A percentile compares a stretch with the other conserved stretches of the same genome.
These are phyloP conservation scores for Cladosporium sp. DNA, from an alignment of 2,329 filamentous ascomycete genomes.

Conservation along the genomic window DNA sequence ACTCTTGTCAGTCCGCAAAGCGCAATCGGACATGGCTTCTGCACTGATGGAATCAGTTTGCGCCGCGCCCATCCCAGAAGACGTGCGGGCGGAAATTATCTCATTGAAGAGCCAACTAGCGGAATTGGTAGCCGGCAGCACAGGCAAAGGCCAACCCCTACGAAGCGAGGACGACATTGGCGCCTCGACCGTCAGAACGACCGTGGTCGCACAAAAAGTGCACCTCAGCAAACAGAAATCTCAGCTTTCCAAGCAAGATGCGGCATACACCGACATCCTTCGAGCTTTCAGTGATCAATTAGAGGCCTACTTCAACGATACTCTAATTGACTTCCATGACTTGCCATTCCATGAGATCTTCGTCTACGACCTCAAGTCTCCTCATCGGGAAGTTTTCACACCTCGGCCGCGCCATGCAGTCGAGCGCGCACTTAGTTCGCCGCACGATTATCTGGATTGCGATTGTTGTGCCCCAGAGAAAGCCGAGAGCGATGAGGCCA, in stretches of 20 bases:
- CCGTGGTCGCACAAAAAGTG: constrained; percentile 77
- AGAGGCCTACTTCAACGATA: constrained; percentile 46
- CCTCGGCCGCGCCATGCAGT: constrained; percentile 70
- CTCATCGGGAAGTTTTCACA: constrained; percentile 71
- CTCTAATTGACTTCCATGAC: constrained; percentile 51
- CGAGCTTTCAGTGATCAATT: constrained; percentile 57
- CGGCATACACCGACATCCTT: constrained; percentile 66
- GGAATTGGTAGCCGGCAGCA: constrained; percentile 24
- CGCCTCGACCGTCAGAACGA: constrained; percentile 69
- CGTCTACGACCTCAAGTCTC: constrained; percentile 70
- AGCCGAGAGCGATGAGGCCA: constrained; percentile 46
- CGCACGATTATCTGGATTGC: constrained; percentile 76
- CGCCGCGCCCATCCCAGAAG: not conserved
- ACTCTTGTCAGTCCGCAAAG: constrained; percentile 60
- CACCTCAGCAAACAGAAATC: constrained; percentile 75
- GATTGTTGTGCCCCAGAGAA: constrained; percentile 57
- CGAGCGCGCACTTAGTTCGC: constrained; percentile 69
- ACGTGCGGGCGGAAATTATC: constrained; percentile 10
- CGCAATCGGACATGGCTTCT: constrained; percentile 56
- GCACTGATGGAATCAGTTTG: constrained; percentile 39
- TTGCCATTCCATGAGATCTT: constrained; percentile 70
- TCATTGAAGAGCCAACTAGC: constrained; percentile 24
- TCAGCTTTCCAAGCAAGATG: constrained; percentile 68
- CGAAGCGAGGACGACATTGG: constrained; percentile 75
- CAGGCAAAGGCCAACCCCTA: constrained; percentile 43